Percentiles rank a stretch among this genome's conserved stretches.
These are phyloP conservation scores for Hyaloscypha bicolor DNA, from an alignment of 495 filamentous ascomycete genomes.

Conservation along the genomic window DNA sequence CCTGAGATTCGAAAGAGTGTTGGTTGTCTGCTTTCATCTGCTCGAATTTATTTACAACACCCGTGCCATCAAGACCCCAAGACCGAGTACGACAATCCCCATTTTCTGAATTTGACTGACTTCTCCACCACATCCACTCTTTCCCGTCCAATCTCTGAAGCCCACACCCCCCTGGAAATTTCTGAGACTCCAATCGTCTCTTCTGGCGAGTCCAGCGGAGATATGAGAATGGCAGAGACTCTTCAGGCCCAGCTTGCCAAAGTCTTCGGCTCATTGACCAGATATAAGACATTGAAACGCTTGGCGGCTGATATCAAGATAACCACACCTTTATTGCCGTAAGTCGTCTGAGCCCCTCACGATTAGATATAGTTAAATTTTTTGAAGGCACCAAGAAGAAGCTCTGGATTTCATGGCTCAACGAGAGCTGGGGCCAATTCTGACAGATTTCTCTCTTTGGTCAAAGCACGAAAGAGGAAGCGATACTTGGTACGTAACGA, in stretches of 20 bases:
- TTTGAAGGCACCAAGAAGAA: slow-evolving; percentile 38
- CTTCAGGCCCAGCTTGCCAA: slow-evolving; percentile 30
- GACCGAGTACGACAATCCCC: slow-evolving; percentile 39
- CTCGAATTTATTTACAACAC: slow-evolving; percentile 40
- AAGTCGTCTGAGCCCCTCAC: slow-evolving; percentile 14
- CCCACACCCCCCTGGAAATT: slow-evolving; percentile 1
- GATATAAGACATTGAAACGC: slow-evolving; percentile 24
- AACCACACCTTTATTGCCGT: slow-evolving; percentile 32
- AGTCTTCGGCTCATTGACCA: slow-evolving; percentile 29
- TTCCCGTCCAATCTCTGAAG: not conserved
- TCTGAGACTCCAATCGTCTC: slow-evolving; percentile 12
- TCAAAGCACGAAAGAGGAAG: slow-evolving; percentile 6
- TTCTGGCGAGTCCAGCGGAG: slow-evolving; percentile 11
- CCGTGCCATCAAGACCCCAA: slow-evolving; percentile 26
- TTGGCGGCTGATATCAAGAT: slow-evolving; percentile 30
- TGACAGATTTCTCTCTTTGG: slow-evolving; percentile 32
- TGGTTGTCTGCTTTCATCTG: slow-evolving; percentile 33
- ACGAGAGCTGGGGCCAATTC: slow-evolving; percentile 36
- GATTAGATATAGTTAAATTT: no score
- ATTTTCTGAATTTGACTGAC: slow-evolving; percentile 32
- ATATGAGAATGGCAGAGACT: slow-evolving; percentile 21
- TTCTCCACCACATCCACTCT: slow-evolving; percentile 4
- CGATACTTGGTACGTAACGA: not conserved
- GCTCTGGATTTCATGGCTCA: slow-evolving; percentile 40
- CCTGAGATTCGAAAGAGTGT: slow-evolving; percentile 23